Percentiles rank a stretch among this genome's conserved stretches.
Conservation (phyloP, 148 eudicot genomes). For the Bassia scoparia region DNA sequence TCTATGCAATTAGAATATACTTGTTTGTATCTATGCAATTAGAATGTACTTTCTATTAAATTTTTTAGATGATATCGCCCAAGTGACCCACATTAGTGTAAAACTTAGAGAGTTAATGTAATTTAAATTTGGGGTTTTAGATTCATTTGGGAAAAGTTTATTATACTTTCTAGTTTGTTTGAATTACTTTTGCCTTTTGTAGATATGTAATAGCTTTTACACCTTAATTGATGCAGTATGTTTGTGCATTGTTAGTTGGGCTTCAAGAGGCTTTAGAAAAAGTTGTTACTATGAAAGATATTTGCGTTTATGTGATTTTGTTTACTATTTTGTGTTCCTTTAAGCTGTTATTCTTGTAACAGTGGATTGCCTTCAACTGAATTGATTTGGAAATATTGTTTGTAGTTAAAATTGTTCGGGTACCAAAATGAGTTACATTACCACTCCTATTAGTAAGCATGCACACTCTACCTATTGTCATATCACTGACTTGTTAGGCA, state of each 20-base stretch:
- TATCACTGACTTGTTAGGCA: no score
- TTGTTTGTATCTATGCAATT: slow-evolving; percentile 15
- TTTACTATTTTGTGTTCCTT: neutral
- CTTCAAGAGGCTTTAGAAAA: neutral
- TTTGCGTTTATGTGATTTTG: neutral
- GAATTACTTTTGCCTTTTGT: neutral
- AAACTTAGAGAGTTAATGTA: slow-evolving; percentile 18
- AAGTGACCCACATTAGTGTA: slow-evolving; percentile 43
- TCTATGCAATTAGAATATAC: neutral
- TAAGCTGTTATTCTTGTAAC: neutral
- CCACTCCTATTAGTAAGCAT: no score
- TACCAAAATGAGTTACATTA: no score
- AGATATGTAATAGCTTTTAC: neutral
- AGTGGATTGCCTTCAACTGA: no score
- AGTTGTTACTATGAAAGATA: neutral
- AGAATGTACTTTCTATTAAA: slow-evolving; percentile 15
- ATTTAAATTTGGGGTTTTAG: slow-evolving; percentile 17
- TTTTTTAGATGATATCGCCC: slow-evolving; percentile 22
- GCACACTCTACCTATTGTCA: no score
- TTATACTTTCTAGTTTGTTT: slow-evolving; percentile 18
- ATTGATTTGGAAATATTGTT: neutral
- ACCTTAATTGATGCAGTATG: neutral
- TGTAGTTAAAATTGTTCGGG: no score
- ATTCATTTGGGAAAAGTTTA: slow-evolving; percentile 10
- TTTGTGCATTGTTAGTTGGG: neutral